phyloP scores from a whole-genome alignment of 2,329 filamentous ascomycete genomes.

The Aspergillus intermedius region DNA sequence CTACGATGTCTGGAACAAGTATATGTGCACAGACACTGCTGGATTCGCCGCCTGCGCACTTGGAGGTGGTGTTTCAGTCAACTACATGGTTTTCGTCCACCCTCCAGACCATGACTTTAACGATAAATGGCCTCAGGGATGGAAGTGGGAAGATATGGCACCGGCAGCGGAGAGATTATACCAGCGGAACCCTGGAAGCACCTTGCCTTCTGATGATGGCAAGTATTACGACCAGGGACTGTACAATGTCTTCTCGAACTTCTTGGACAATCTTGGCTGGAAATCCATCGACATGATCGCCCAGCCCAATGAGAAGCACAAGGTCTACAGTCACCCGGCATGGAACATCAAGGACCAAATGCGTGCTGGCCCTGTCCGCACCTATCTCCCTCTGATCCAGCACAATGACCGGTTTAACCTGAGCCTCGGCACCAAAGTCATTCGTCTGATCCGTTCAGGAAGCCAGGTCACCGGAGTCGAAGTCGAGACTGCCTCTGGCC shows the following conservation, averaged over 20 bases:
- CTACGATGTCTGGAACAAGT: conserved; percentile 14
- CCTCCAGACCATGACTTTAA: conserved; percentile 62
- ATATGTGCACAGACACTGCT: conserved; percentile 15
- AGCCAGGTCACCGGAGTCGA: conserved; percentile 53
- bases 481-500: conserved; percentile 14
- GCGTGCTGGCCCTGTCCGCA: conserved; percentile 62
- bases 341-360: conserved; percentile 64
- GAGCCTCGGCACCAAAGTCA: conserved; percentile 60
- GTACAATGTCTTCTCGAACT: conserved; percentile 56
- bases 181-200: conserved; percentile 63
- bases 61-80: conserved; percentile 23
- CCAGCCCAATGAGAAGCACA: conserved; percentile 58
- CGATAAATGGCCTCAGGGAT: conserved; percentile 64
- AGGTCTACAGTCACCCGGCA: conserved; percentile 56
- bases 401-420: conserved; percentile 60
- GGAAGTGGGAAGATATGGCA: conserved; percentile 60
- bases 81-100: conserved; percentile 25
- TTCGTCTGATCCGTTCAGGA: conserved; percentile 58
- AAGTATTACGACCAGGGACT: conserved; percentile 62
- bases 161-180: conserved; percentile 58
- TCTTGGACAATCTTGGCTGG: conserved; percentile 58
- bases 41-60: conserved; percentile 21
- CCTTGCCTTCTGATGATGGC: conserved; percentile 59
- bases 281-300: conserved; percentile 54
- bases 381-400: conserved; percentile 60